Conservation (phyloP, 2,329 filamentous ascomycete genomes). For the Aspergillus udagawae region DNA sequence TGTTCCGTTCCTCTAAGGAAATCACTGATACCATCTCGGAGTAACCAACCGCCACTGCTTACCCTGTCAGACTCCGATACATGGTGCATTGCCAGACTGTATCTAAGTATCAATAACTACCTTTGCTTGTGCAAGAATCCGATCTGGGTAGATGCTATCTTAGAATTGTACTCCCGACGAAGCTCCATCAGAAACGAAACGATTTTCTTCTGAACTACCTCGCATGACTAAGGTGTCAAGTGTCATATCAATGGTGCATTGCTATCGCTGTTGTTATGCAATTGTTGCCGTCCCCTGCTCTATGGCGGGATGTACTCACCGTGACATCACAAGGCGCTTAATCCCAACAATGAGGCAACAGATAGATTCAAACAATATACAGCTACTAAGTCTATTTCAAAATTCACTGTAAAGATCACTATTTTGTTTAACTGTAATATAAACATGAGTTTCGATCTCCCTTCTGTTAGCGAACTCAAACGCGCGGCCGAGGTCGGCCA, state of each 20-base stretch:
- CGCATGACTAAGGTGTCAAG: not conserved
- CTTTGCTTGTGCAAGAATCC: not conserved
- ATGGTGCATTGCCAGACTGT: not conserved
- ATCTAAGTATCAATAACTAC: not conserved
- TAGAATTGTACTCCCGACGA: no score
- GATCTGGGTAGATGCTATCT: no score
- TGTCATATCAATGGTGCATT: not conserved
- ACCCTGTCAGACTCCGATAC: not conserved
- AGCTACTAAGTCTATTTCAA: not conserved
- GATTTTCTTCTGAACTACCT: not conserved
- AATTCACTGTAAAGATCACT: not conserved
- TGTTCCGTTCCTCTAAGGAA: not conserved
- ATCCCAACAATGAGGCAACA: not conserved
- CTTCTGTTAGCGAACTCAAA: constrained; percentile 26
- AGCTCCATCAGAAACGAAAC: no score
- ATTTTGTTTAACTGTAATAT: constrained; percentile 3
- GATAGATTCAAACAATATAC: not conserved
- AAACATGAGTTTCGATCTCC: constrained; percentile 6
- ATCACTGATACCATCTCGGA: not conserved
- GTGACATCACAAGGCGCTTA: constrained; percentile 20
- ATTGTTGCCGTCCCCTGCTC: not conserved
- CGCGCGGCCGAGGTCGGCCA: constrained; percentile 28
- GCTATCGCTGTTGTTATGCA: not conserved
- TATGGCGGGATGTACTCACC: constrained; percentile 20
- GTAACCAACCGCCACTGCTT: not conserved